These are phyloP conservation scores for Pyracantha coccinea DNA, from an alignment of 331 rosid species.

Conservation along the genomic window DNA sequence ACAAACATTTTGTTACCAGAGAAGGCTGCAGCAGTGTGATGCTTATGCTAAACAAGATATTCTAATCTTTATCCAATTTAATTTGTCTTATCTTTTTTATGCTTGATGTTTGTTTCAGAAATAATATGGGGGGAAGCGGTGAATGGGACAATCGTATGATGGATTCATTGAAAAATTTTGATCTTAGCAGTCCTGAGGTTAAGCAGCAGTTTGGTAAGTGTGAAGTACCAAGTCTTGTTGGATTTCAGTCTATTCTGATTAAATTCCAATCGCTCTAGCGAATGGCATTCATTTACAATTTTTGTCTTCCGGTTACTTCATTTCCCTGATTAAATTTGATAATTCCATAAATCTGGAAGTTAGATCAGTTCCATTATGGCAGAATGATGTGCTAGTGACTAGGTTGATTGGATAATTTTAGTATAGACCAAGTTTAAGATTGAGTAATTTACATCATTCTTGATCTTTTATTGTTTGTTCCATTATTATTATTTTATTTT, in stretches of 20 bases:
- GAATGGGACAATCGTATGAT: conserved; percentile 86
- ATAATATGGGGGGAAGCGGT: conserved; percentile 68
- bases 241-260: not conserved
- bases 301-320: not conserved
- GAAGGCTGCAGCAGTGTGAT: not conserved
- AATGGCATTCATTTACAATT: not conserved
- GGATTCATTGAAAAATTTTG: conserved; percentile 91
- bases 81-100: not conserved
- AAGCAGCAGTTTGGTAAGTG: conserved; percentile 95
- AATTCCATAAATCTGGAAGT: not conserved
- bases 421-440: not conserved
- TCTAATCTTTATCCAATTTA: conserved; percentile 6
- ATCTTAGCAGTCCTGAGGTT: conserved; percentile 90
- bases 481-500: no score
- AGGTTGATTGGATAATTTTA: not conserved
- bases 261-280: not conserved
- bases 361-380: not conserved
- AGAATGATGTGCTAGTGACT: not conserved
- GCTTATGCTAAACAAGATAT: not conserved
- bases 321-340: conserved; percentile 2
- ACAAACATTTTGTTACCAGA: not conserved
- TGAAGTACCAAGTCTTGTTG: not conserved
- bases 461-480: not conserved
- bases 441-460: not conserved
- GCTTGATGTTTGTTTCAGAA: conserved; percentile 33